Evolutionary conservation across 148 eudicot genomes (phyloP), one percentile per base, ranked within the genome.

Genomic region (Persicaria maculosa): DNA sequence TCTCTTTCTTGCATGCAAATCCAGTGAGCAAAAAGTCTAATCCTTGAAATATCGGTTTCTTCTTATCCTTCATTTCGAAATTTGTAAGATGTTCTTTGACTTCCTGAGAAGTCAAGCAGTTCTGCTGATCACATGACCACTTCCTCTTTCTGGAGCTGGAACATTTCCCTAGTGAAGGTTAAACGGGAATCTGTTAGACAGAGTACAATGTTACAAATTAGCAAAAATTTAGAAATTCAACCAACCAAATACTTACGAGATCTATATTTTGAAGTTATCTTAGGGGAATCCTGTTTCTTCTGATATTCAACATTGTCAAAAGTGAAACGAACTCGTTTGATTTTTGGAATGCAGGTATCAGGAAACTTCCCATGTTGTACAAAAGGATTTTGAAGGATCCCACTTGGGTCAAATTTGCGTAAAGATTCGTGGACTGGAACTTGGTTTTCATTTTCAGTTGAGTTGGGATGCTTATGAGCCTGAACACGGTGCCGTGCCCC

Each of bases 21-120:
- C 98, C 97, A 36, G 97, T 91, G 1, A 93, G 83, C 81, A 93
- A 82, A 81, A 93, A 93, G 62, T 89, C 88, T 65, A 88, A 72
- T 46, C 87, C 84, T 73, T 75, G 91, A 73, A 93, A 88, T 79
- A 93, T 75, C 68, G 74, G 47, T 77, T 80, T 84, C 77, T 80
- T 88, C 76, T 76, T 76, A 44, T 76, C 83, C 77, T 82, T 81
- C 55, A 43, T 65, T 73, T 48, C 77, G 64, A 72, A 77, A 20
- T 62, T 83, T 72, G 80, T 80, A 50, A 75, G 92, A 79, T 72
- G 79, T 68, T 80, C 86, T 78, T 85, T 84, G 31, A 80, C 77
- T 76, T 83, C 88, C 73, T 81, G 87, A 58, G 85, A 81, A 75
- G 81, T 74, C 54, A 80, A 71, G 74, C 83, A 81, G 52, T 72